A percentile compares a stretch with the other conserved stretches of the same genome.
Evolutionary conservation across 106 monocot species (phyloP).

Genomic region (Dendrobium catenatum): DNA sequence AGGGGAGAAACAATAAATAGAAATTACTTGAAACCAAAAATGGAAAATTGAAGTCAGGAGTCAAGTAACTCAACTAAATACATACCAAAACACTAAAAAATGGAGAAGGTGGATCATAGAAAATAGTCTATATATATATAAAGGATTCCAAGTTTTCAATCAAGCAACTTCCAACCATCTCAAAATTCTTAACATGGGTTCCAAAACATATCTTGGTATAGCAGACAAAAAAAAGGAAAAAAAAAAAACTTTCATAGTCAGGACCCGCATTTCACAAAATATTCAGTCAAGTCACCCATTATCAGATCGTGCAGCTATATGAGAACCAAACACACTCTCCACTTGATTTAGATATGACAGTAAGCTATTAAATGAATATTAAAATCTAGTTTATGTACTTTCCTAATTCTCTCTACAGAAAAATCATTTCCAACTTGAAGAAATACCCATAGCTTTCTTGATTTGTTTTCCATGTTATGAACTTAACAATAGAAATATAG

Average conservation of each 20-base stretch:
- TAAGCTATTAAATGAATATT: neutral
- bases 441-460: neutral
- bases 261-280: neutral
- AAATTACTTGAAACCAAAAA: neutral
- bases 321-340: neutral
- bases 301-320: neutral
- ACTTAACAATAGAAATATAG: neutral
- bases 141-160: neutral
- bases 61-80: neutral
- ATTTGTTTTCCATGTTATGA: neutral
- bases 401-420: neutral
- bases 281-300: neutral
- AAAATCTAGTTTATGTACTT: neutral
- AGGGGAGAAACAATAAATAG: neutral
- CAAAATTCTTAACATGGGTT: neutral
- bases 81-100: neutral
- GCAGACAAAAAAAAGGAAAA: neutral
- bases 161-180: neutral
- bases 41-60: slow-evolving; percentile 2
- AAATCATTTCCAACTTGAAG: neutral
- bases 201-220: neutral
- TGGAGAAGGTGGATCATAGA: neutral
- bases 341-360: neutral
- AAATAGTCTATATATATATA: neutral
- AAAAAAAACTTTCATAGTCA: neutral